Evolutionary conservation across 441 rosid genomes (phyloP).

Genomic region (Gossypium lobatum): DNA sequence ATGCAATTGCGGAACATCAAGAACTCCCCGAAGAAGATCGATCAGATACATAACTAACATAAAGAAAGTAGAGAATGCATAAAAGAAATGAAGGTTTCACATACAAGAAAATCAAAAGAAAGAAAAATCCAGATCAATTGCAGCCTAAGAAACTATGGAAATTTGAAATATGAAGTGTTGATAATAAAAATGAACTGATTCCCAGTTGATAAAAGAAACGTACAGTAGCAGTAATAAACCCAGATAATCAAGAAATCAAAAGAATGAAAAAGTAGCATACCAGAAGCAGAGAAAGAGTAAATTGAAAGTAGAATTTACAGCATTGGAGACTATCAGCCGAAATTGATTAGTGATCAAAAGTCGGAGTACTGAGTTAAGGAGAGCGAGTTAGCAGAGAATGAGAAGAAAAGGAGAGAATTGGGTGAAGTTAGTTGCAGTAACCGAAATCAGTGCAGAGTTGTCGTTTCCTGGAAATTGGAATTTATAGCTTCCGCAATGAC

Average conservation of each 20-base stretch:
- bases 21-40: neutral
- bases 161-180: neutral
- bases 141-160: neutral
- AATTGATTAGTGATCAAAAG: neutral
- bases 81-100: neutral
- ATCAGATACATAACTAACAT: neutral
- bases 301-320: constrained; percentile 13
- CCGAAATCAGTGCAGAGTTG: constrained; percentile 16
- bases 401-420: neutral
- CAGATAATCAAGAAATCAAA: neutral
- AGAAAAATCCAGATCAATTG: neutral
- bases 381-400: neutral
- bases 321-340: constrained; percentile 4
- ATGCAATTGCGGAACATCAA: constrained; percentile 8
- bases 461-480: constrained; percentile 1
- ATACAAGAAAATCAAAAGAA: neutral
- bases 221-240: neutral
- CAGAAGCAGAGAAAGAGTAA: neutral
- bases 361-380: neutral
- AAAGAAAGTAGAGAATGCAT: neutral
- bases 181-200: constrained; percentile 1
- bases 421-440: neutral
- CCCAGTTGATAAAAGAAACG: constrained; percentile 8
- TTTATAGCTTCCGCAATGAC: constrained; percentile 7
- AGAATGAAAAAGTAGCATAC: neutral